Base-by-base conservation (phyloP, 2,329 filamentous ascomycete species). In the Botrytis byssoidea region DNA sequence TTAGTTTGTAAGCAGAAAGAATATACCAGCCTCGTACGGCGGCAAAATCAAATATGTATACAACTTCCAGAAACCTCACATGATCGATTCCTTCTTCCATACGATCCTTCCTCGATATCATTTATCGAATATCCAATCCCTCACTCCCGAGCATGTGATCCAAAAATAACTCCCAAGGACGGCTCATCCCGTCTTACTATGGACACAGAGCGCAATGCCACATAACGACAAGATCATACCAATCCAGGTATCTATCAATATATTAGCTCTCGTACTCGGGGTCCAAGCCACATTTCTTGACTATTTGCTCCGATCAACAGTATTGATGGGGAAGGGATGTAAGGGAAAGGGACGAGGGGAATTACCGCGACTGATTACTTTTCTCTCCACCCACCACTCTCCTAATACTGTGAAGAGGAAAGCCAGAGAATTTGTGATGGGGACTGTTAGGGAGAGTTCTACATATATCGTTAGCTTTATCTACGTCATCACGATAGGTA, bases 331-430 rank as follows among this genome's bases (percentile, higher is more conserved):
- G 55, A 72, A 68, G 55, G 60, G 46, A 59, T 51, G 20, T 14
- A 10, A 25, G 37, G n/a, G 3, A 12, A 29, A 29, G 22, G 5
- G 12, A 42, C 22, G 32, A 48, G n/a, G 18, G 60, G 55, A 71
- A 88, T 80, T 84, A 94, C 93, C 89, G 85, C 90, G 88, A 77
- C 91, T 93, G 75, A 98, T 97, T 2, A 95, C 92, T 82, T 98
- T 98, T 75, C 90, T 90, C 79, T 98, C 95, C 0, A 95, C 94
- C 86, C 92, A 97, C 94, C 95, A 98, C 79, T 98, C 95, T 0
- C 95, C 95, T 20, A 98, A 80, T 2, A 98, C 95, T 0, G 95
- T 98, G 80, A 98, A 98, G n/a, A 98, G 83, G 78, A 98, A 98
- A 0, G 95, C 95, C 80, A 97, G 84, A 0, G 94, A 97, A 80